phyloP scores from a whole-genome alignment of 306 rosid genomes.

The Quercus dentata region DNA sequence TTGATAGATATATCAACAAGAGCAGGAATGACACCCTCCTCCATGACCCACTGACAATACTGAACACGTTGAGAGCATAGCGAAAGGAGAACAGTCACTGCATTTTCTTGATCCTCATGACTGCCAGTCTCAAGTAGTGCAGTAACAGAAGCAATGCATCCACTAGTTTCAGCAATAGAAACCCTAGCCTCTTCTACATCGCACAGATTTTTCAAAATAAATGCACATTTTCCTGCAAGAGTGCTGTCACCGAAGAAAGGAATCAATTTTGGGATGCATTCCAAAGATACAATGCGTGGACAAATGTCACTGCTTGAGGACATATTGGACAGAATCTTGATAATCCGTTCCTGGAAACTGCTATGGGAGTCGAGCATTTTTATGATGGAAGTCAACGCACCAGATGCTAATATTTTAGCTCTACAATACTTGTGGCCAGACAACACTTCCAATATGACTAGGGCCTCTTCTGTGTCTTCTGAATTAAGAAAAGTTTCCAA shows the following conservation, averaged over 20 bases:
- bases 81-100: slow-evolving; percentile 61
- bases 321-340: slow-evolving; percentile 49
- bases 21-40: slow-evolving; percentile 41
- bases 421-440: slow-evolving; percentile 39
- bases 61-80: slow-evolving; percentile 63
- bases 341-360: slow-evolving; percentile 45
- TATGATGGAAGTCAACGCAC: slow-evolving; percentile 47
- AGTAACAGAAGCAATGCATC: slow-evolving; percentile 62
- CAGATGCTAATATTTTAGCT: slow-evolving; percentile 45
- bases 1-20: slow-evolving; percentile 55
- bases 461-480: slow-evolving; percentile 56
- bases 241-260: slow-evolving; percentile 41
- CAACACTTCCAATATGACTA: slow-evolving; percentile 61
- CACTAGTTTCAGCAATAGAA: slow-evolving; percentile 63
- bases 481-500: slow-evolving; percentile 61
- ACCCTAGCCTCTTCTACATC: slow-evolving; percentile 46
- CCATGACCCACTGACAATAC: slow-evolving; percentile 59
- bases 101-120: slow-evolving; percentile 71
- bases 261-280: slow-evolving; percentile 61
- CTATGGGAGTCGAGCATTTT: slow-evolving; percentile 45
- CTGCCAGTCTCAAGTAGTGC: slow-evolving; percentile 53
- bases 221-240: slow-evolving; percentile 45
- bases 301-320: slow-evolving; percentile 48
- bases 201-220: slow-evolving; percentile 62
- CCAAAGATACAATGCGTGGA: slow-evolving; percentile 40